A percentile compares a stretch with the other conserved stretches of the same genome.
Evolutionary conservation across 2,329 filamentous ascomycete genomes (phyloP).

Genomic region (Venturia effusa): DNA sequence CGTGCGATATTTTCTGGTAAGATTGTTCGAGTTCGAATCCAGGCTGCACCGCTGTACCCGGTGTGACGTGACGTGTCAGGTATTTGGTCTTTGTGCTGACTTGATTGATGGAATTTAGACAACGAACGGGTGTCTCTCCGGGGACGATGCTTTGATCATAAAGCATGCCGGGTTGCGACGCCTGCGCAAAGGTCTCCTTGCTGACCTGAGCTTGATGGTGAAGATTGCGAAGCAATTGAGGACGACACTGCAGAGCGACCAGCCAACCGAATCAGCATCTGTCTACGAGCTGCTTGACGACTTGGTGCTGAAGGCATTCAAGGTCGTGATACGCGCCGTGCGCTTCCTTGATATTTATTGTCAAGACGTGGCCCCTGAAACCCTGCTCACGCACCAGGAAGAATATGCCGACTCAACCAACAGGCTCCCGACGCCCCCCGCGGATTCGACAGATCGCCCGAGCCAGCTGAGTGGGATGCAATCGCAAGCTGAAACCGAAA

Average conservation of each 20-base stretch:
- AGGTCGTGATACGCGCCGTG: slow-evolving; percentile 83
- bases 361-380: slow-evolving; percentile 26
- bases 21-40: slow-evolving; percentile 27
- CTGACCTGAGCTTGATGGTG: slow-evolving; percentile 80
- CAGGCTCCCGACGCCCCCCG: slow-evolving; percentile 37
- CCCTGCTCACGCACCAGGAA: not conserved
- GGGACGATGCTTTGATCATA: slow-evolving; percentile 66
- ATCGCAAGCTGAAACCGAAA: slow-evolving; percentile 8
- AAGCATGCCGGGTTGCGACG: slow-evolving; percentile 65
- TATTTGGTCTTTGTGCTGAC: not conserved
- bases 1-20: slow-evolving; percentile 77
- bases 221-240: slow-evolving; percentile 81
- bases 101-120: slow-evolving; percentile 46
- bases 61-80: not conserved
- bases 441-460: slow-evolving; percentile 16
- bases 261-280: slow-evolving; percentile 22
- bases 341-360: slow-evolving; percentile 81
- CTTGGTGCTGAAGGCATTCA: slow-evolving; percentile 88
- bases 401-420: slow-evolving; percentile 14
- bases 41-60: not conserved
- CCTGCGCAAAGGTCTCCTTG: slow-evolving; percentile 76
- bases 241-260: slow-evolving; percentile 18
- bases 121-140: slow-evolving; percentile 72
- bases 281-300: slow-evolving; percentile 76
- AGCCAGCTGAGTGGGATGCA: not conserved